Percentiles rank a stretch among this genome's conserved stretches.
Conservation (phyloP, 2,329 filamentous ascomycete genomes). For the Cryoendolithus antarcticus region DNA sequence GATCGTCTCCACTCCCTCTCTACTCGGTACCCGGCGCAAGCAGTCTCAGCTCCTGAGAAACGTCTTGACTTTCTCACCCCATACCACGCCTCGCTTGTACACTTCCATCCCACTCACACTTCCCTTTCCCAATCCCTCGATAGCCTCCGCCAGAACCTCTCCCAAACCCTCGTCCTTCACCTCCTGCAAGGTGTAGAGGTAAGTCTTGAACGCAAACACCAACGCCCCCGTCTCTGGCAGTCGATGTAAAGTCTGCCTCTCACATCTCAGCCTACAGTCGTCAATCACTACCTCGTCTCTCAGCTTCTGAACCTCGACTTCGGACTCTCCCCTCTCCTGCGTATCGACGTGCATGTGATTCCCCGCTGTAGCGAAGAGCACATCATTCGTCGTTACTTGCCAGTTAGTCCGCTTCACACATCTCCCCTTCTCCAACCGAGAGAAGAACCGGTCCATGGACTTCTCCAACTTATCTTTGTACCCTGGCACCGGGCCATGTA, state of each 20-base stretch:
- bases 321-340: slow-evolving; percentile 14
- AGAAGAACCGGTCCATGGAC: slow-evolving; percentile 52
- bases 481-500: slow-evolving; percentile 47
- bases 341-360: slow-evolving; percentile 29
- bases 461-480: slow-evolving; percentile 45
- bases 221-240: slow-evolving; percentile 41
- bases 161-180: slow-evolving; percentile 46
- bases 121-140: slow-evolving; percentile 46
- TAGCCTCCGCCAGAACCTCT: slow-evolving; percentile 41
- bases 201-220: slow-evolving; percentile 52
- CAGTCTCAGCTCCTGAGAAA: slow-evolving; percentile 27
- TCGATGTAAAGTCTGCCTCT: slow-evolving; percentile 50
- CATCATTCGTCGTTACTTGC: slow-evolving; percentile 31
- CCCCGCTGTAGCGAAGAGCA: slow-evolving; percentile 30
- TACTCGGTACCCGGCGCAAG: no score
- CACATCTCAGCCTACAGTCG: slow-evolving; percentile 38
- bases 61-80: slow-evolving; percentile 42
- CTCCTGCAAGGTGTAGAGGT: slow-evolving; percentile 42
- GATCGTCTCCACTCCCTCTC: no score
- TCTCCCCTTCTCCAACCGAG: slow-evolving; percentile 38
- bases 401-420: slow-evolving; percentile 46
- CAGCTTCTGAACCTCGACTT: slow-evolving; percentile 6
- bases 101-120: slow-evolving; percentile 45
- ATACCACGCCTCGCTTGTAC: slow-evolving; percentile 47
- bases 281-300: slow-evolving; percentile 25